Base-by-base conservation (phyloP, 2,329 filamentous ascomycete species). In the Cryoendolithus antarcticus region DNA sequence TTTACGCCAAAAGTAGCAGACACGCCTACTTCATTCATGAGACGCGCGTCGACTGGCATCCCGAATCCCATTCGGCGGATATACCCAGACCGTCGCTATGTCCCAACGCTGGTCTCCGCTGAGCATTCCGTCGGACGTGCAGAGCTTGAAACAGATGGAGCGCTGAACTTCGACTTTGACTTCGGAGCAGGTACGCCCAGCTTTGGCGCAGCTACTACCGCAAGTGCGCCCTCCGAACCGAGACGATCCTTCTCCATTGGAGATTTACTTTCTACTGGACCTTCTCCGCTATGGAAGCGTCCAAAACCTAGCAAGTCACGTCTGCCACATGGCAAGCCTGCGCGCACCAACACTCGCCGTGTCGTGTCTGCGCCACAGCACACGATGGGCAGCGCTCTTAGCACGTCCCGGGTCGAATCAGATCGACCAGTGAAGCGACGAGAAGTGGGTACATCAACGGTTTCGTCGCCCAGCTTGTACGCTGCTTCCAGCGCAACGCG, bases 221-320 rank as follows among this genome's bases (percentile, higher is more conserved):
- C 51, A 15, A 53, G 49, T 40, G 46, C 45, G 9, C 45, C 48
- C 35, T 52, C 54, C 1, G 53, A 51, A 39, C 52, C 52, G 12
- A 58, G 62, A 40, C 63, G 66, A 38, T 70, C 69, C 41, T 71
- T 72, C 58, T 71, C 70, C 15, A 61, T 71, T 41, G 57, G 60
- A 38, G 64, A 70, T 46, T 55, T 64, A 34, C 56, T 62, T 40
- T 59, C 56, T 37, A 55, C 54, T 38, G 59, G 51, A 37, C 58
- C 54, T 40, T 57, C 54, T 34, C 48, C 51, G 30, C 45, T 59
- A 47, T 61, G 57, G 56, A 64, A 59, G 52, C 46, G 56, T 32
- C 57, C 60, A 13, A 11, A 34, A 19, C 34, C 31, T 12, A 29
- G 43, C 19, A 35, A 40, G 12, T 39, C 49, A 11, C 49, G 49